Evolutionary conservation across 2,329 filamentous ascomycete species (phyloP), one percentile per base, ranked within the genome.

Genomic region (Hymenoscyphus fraxineus): DNA sequence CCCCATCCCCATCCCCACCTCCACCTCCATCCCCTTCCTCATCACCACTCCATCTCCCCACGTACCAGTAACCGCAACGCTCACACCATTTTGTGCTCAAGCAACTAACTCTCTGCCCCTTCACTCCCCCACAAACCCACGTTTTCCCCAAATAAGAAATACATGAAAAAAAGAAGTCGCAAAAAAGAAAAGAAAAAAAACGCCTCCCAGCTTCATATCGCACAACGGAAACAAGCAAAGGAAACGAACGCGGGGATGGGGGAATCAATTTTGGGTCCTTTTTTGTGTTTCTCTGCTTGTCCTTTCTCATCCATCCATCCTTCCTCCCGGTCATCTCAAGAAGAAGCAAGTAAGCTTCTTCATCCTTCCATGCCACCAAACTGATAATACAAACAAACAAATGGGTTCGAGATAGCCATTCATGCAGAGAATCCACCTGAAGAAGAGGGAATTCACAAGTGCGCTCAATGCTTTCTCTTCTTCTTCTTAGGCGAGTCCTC

Each of bases 401-500:
- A 54, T 16, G 22, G 47, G 47, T 13, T 27, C n/a, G 47, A 54
- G 47, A 54, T 13, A 13, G 19, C 19, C 9, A 54, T n/a, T 16
- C 41, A 44, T 15, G 9, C 19, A 54, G 19, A 54, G n/a, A 10
- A 13, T 2, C 22, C 6, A 12, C 10, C 10, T 4, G 19, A 35
- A 12, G n/a, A 22, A 22, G n/a, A 47, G n/a, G 19, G 44, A 47
- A 47, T 1, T 22, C 2, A 47, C 13, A 54, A 54, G 19, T 13
- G 19, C 19, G 19, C 13, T 58, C 55, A 62, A 54, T 80, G 79
- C 82, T 77, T 85, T 77, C 82, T 86, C 87, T 81, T 88, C 85
- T 87, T 92, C 87, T 84, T 89, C 71, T 81, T 81, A 80, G 88
- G 87, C 75, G 83, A 83, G 73, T 89, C 85, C 60, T 96, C 92